phyloP scores from a whole-genome alignment of 768 basidiomycete species.

The Thelephora aurantiotincta region DNA sequence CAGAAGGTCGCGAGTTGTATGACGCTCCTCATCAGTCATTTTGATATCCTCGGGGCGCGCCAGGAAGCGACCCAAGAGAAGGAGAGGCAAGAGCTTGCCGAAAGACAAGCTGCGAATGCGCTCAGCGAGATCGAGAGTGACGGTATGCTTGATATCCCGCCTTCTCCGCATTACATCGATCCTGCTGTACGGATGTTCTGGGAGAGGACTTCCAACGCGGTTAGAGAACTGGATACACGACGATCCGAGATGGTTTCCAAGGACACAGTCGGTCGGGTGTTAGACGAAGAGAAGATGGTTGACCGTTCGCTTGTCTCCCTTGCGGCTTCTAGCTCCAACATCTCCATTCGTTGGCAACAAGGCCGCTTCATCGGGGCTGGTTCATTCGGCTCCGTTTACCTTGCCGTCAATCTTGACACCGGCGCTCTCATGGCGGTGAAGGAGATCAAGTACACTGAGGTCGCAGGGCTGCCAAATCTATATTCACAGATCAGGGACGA shows the following conservation, averaged over 20 bases:
- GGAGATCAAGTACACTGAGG: constrained; percentile 94
- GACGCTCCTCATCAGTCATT: constrained; percentile 92
- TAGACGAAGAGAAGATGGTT: constrained; percentile 88
- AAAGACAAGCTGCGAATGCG: constrained; percentile 37
- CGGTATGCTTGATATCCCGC: constrained; percentile 21
- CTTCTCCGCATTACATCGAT: constrained; percentile 36
- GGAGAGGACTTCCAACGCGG: constrained; percentile 49
- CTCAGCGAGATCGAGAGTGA: constrained; percentile 36
- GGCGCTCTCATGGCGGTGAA: constrained; percentile 98
- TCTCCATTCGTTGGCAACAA: constrained; percentile 96
- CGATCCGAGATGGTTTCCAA: constrained; percentile 52
- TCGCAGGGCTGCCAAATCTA: constrained; percentile 75
- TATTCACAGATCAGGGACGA: constrained; percentile 93
- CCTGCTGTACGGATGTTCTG: constrained; percentile 61
- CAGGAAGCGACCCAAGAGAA: constrained; percentile 83
- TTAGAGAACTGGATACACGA: constrained; percentile 50
- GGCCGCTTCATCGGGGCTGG: constrained; percentile 97
- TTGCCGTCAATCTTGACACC: constrained; percentile 91
- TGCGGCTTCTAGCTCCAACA: constrained; percentile 90
- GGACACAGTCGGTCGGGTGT: constrained; percentile 74
- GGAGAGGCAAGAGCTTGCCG: constrained; percentile 53
- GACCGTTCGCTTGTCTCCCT: constrained; percentile 90
- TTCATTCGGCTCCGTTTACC: constrained; percentile 98
- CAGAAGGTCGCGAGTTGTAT: constrained; percentile 92
- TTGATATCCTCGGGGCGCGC: constrained; percentile 93